These are phyloP conservation scores for Colletotrichum liaoningense DNA, from an alignment of 2,329 filamentous ascomycete species.

Conservation along the genomic window DNA sequence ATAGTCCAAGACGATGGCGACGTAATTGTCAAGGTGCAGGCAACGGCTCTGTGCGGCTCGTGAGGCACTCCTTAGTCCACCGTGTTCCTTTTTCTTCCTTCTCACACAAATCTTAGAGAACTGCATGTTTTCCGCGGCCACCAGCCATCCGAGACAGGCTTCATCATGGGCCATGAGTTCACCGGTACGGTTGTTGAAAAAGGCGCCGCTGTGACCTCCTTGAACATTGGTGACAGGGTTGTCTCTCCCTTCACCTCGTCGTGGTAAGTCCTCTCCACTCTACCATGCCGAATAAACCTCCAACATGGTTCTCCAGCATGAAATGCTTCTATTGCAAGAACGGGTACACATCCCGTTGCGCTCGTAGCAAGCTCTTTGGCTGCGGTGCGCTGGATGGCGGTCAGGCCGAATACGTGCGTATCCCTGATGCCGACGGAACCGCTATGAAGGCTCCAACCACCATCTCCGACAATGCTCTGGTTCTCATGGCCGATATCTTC, in stretches of 20 bases:
- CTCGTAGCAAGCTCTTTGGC: slow-evolving; percentile 77
- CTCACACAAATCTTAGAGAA: slow-evolving; percentile 65
- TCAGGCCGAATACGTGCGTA: slow-evolving; percentile 85
- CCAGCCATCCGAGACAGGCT: slow-evolving; percentile 73
- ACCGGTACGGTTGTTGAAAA: slow-evolving; percentile 78
- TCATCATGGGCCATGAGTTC: slow-evolving; percentile 87
- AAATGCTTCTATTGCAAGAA: slow-evolving; percentile 88
- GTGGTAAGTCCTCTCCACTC: slow-evolving; percentile 63
- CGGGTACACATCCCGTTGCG: slow-evolving; percentile 82
- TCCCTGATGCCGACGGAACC: slow-evolving; percentile 85
- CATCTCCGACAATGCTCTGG: slow-evolving; percentile 80
- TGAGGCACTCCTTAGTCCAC: slow-evolving; percentile 53
- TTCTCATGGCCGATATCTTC: slow-evolving; percentile 95
- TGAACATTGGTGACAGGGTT: slow-evolving; percentile 81
- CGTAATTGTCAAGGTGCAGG: slow-evolving; percentile 84
- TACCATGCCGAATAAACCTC: background rate
- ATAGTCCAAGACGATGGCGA: slow-evolving; percentile 76
- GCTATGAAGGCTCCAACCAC: slow-evolving; percentile 74
- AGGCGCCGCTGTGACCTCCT: slow-evolving; percentile 74
- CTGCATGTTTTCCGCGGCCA: slow-evolving; percentile 89
- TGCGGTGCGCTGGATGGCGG: slow-evolving; percentile 76
- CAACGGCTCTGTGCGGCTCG: slow-evolving; percentile 90
- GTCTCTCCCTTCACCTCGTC: slow-evolving; percentile 87
- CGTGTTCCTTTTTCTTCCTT: slow-evolving; percentile 5
- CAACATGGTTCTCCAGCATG: slow-evolving; percentile 53